Evolutionary conservation across 148 eudicot genomes (phyloP), one percentile per base, ranked within the genome.

Genomic region (Camellia japonica): DNA sequence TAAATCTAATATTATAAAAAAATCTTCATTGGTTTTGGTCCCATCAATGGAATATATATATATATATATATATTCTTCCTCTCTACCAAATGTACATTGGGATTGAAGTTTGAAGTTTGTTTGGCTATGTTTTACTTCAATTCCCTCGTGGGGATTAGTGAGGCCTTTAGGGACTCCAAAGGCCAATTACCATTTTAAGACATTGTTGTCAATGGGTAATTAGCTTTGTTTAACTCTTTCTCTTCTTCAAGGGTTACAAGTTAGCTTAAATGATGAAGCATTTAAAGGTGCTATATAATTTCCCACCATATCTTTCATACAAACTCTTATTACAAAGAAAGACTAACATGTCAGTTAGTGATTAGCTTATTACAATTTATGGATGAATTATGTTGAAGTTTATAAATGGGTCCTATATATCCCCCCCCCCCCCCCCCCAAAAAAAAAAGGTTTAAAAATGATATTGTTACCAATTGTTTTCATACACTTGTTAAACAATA

Each of bases 221-320:
- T n/a, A 19, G 56, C 56, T 71, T 71, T 71, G 56, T 4, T 49
- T 0, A 71, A 19, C 58, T 71, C 4, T 3, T 7, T 1, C 20
- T 41, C 14, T 5, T 19, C 52, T 18, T 44, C 38, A 11, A 30
- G 20, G 74, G 10, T 70, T 10, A 56, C 19, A 70, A 70, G 55
- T 71, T 71, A 49, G 59, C 74, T 49, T 71, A 71, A 71, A 49
- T 71, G 74, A 73, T 12, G 76, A 73, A 38, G 46, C 62, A 55
- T 54, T 73, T 12, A 3, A 58, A 54, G 41, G 62, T 30, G 38
- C 1, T 30, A 46, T 38, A 54, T 73, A 30, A 73, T 73, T 73
- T 72, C 18, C 10, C 75, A 51, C 38, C 38, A 30, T 72, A 16
- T 54, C 14, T 72, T 49, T 55, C 75, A 20, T 30, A 23, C 13